These are phyloP conservation scores for Triticum turgidum DNA, from an alignment of 176 grass and related monocot genomes.

Conservation along the genomic window DNA sequence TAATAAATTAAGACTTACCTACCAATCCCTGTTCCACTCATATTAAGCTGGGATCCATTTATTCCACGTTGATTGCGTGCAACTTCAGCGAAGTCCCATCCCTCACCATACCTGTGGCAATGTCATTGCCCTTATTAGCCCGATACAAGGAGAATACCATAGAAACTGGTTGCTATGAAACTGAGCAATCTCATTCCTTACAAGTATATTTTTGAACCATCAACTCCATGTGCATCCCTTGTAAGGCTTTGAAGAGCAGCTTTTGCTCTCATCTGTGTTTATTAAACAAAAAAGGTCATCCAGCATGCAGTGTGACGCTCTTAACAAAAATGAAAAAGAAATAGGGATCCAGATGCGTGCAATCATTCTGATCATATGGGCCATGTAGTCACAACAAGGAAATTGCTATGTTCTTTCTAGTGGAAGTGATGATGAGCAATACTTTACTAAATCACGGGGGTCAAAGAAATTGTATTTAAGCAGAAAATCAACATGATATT, in stretches of 20 bases:
- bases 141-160: not conserved
- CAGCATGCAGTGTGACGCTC: not conserved
- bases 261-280: conserved; percentile 78
- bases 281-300: conserved; percentile 32
- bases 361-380: not conserved
- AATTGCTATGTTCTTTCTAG: not conserved
- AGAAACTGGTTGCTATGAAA: conserved; percentile 11
- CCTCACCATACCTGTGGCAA: conserved; percentile 82
- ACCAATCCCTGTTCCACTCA: conserved; percentile 73
- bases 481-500: conserved; percentile 7
- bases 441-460: not conserved
- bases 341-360: not conserved
- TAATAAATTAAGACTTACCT: conserved; percentile 51
- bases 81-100: conserved; percentile 95
- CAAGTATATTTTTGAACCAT: conserved; percentile 94
- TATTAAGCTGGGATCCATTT: conserved; percentile 94
- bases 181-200: conserved; percentile 42
- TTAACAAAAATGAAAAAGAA: not conserved
- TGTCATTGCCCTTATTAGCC: conserved; percentile 11
- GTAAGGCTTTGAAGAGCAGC: conserved; percentile 70
- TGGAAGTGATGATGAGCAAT: not conserved
- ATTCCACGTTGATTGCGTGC: conserved; percentile 78
- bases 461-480: conserved; percentile 2
- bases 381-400: not conserved
- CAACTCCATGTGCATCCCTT: conserved; percentile 61